Evolutionary conservation across 306 rosid species (phyloP).

Genomic region (Glycine tomentella): DNA sequence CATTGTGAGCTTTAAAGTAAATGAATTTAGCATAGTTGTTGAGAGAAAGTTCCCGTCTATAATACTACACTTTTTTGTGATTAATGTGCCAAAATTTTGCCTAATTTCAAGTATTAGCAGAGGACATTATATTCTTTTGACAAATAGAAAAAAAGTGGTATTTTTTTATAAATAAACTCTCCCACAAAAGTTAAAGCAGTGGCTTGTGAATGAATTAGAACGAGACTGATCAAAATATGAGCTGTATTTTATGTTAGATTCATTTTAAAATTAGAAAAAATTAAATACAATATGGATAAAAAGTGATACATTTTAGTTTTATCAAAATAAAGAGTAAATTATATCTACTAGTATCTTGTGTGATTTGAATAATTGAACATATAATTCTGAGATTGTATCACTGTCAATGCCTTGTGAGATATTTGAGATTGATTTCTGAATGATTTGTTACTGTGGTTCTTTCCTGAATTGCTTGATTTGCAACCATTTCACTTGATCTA

Average conservation of each 20-base stretch:
- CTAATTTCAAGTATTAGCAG: neutral
- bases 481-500: neutral
- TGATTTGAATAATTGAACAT: too few species aligned
- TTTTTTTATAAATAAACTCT: too few species aligned
- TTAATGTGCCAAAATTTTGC: neutral
- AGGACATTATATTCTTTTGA: neutral
- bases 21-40: neutral
- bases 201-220: too few species aligned
- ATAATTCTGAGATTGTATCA: too few species aligned
- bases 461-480: neutral
- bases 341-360: too few species aligned
- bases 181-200: too few species aligned
- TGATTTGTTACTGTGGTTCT: constrained; percentile 6
- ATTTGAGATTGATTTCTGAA: constrained; percentile 17
- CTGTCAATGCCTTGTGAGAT: neutral
- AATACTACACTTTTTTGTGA: neutral
- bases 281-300: too few species aligned
- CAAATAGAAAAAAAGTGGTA: neutral
- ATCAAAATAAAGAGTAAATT: too few species aligned
- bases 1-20: neutral
- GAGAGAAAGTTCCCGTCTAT: neutral
- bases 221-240: too few species aligned
- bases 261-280: too few species aligned
- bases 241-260: too few species aligned
- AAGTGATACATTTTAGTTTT: too few species aligned